Base-by-base conservation (phyloP, 495 filamentous ascomycete genomes). In the Hyaloscypha finlandica region DNA sequence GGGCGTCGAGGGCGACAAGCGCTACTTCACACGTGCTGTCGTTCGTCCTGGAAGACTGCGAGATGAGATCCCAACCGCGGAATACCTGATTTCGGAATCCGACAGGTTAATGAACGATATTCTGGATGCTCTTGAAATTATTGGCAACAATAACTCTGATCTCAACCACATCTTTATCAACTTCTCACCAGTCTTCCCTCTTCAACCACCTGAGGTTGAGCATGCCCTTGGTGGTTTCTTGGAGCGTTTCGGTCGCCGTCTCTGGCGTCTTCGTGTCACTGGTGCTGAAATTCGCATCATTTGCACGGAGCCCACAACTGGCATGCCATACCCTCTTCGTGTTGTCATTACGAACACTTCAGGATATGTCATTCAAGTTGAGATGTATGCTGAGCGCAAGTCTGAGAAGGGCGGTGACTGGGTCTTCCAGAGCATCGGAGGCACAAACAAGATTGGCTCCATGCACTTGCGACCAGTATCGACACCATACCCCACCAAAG, bases 111-210 rank as follows among this genome's bases (percentile, higher is more conserved):
- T 98, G 85, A 97, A 92, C 79, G 95, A 99, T 74, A 98, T 99
- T 76, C 84, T 99, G 57, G 95, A 98, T 78, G 96, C 95, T 20
- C 80, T 99, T 63, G 95, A 99, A 85, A 96, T 99, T 72, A 94
- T 97, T 73, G 96, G 96, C 65, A 97, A 96, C 85, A 98, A 96
- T 85, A 94, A 97, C 84, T 97, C 95, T 56, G 95, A 99, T 84
- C 84, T 99, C 73, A 99, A 99, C 83, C 96, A 99, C 82, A 97
- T 99, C 86, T 99, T 98, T 85, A 93, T 99, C 83, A 97, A 99
- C 85, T 99, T 99, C 83, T 92, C 91, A 0, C 90, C 90, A 12
- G 91, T 97, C 59, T 98, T 99, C 88, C 92, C 93, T 74, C 86
- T 99, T 45, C 82, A 91, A 75, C 93, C 95, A 12, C 77, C 87